phyloP scores from a whole-genome alignment of 192 early-diverging fungal genomes.

The Linderina pennispora region DNA sequence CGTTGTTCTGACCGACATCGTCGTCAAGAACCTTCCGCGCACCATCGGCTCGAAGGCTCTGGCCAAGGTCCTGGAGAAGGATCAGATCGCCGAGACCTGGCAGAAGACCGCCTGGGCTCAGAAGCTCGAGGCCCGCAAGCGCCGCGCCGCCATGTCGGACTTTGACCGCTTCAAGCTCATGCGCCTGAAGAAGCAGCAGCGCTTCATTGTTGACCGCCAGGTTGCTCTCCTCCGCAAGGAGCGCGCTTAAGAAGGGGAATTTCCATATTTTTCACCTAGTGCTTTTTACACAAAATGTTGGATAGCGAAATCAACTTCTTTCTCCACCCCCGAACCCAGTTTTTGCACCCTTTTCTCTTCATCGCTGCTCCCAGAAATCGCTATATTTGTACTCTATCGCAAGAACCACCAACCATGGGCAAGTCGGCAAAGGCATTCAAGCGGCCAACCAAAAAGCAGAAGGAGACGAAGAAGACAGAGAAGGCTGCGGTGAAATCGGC shows the following conservation, averaged over 20 bases:
- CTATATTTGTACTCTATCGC: neutral
- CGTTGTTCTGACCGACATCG: conserved; percentile 83
- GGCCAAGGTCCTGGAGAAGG: conserved; percentile 64
- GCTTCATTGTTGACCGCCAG: conserved; percentile 39
- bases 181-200: conserved; percentile 84
- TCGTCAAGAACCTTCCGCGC: conserved; percentile 80
- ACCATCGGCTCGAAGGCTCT: conserved; percentile 60
- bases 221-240: conserved; percentile 43
- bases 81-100: conserved; percentile 77
- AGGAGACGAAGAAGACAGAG: conserved; percentile 35
- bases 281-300: no score
- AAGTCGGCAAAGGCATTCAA: conserved; percentile 66
- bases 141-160: conserved; percentile 76
- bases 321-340: no score
- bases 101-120: conserved; percentile 90
- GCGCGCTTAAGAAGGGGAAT: conserved; percentile 43
- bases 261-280: no score
- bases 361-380: no score
- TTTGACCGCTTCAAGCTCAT: conserved; percentile 99
- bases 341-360: no score
- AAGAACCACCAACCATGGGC: conserved; percentile 45
- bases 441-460: conserved; percentile 59
- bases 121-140: conserved; percentile 83
- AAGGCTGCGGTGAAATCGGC: conserved; percentile 2
- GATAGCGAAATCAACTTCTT: no score